Evolutionary conservation across 805 yeast genomes (phyloP).

Genomic region (Pichia nanzhaoensis): DNA sequence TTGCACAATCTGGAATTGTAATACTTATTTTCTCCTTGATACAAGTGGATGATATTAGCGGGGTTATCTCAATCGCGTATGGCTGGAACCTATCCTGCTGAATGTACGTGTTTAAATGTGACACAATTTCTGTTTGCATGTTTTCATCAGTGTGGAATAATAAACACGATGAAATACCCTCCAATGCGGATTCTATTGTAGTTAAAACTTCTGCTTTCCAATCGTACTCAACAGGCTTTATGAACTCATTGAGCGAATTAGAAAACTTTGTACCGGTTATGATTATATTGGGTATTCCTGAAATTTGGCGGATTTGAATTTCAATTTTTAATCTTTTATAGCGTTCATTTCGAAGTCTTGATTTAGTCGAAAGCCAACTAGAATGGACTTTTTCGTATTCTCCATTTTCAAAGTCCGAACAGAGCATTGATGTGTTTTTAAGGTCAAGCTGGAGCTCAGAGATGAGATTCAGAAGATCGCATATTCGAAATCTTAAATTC

Average conservation of each 20-base stretch:
- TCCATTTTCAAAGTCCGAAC: slow-evolving; percentile 6
- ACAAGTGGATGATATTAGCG: too few relatives aligned
- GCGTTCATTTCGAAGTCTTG: slow-evolving; percentile 12
- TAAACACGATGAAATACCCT: slow-evolving; percentile 6
- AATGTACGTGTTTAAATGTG: too few relatives aligned
- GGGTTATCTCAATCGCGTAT: not conserved
- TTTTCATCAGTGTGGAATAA: not conserved
- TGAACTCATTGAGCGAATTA: not conserved
- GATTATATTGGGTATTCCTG: slow-evolving; percentile 16
- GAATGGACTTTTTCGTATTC: slow-evolving; percentile 2
- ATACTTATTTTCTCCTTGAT: too few relatives aligned
- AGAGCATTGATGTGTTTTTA: not conserved
- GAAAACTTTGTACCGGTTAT: not conserved
- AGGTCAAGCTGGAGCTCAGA: not conserved
- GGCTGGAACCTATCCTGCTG: not conserved
- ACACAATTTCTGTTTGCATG: not conserved
- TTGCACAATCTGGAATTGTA: not conserved
- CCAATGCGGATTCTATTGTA: slow-evolving; percentile 3
- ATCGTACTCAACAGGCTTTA: slow-evolving; percentile 3
- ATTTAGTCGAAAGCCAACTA: slow-evolving; percentile 2
- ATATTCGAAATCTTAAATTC: slow-evolving; percentile 7
- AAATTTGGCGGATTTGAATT: slow-evolving; percentile 18
- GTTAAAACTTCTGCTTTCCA: slow-evolving; percentile 6
- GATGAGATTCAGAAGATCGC: slow-evolving; percentile 5
- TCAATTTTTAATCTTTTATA: slow-evolving; percentile 21